Conservation (phyloP, 2,329 filamentous ascomycete species). For the Ascochyta fabae region DNA sequence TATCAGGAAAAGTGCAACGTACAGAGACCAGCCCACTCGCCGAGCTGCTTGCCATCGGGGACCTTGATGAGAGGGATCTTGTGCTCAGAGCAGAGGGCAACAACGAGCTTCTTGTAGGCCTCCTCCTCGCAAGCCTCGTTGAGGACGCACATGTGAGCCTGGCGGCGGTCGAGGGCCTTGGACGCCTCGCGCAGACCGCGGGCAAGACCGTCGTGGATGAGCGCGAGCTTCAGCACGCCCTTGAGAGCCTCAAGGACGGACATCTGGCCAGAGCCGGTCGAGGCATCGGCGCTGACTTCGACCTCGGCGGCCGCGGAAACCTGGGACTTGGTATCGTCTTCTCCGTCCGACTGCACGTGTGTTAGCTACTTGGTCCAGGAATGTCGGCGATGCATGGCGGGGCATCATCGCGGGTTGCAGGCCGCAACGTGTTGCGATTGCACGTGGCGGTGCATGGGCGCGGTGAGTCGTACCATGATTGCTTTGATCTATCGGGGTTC, state of each 20-base stretch:
- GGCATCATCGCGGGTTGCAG: slow-evolving; percentile 3
- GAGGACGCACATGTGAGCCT: slow-evolving; percentile 99
- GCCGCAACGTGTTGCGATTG: neutral
- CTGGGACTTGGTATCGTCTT: slow-evolving; percentile 96
- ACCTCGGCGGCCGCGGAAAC: slow-evolving; percentile 82
- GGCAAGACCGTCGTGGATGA: slow-evolving; percentile 99
- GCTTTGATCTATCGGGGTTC: slow-evolving; percentile 51
- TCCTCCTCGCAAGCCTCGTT: slow-evolving; percentile 99
- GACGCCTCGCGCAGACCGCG: slow-evolving; percentile 97
- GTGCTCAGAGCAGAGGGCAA: slow-evolving; percentile 98
- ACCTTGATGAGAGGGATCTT: slow-evolving; percentile 99
- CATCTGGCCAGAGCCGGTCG: slow-evolving; percentile 85
- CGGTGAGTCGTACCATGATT: slow-evolving; percentile 49
- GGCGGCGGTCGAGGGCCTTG: slow-evolving; percentile 97
- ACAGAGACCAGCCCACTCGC: slow-evolving; percentile 99
- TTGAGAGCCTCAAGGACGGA: slow-evolving; percentile 98
- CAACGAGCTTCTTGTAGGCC: slow-evolving; percentile 99
- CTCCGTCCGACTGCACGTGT: slow-evolving; percentile 90
- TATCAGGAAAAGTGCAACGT: slow-evolving; percentile 57
- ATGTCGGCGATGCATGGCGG: slow-evolving; percentile 8
- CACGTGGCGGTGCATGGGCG: slow-evolving; percentile 3
- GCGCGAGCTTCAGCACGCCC: slow-evolving; percentile 96
- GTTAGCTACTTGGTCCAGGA: slow-evolving; percentile 25
- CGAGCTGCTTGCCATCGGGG: slow-evolving; percentile 98
- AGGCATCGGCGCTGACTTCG: slow-evolving; percentile 90